Evolutionary conservation across 2,329 filamentous ascomycete species (phyloP), one percentile per base, ranked within the genome.

Genomic region (Boeremia lycopersici): DNA sequence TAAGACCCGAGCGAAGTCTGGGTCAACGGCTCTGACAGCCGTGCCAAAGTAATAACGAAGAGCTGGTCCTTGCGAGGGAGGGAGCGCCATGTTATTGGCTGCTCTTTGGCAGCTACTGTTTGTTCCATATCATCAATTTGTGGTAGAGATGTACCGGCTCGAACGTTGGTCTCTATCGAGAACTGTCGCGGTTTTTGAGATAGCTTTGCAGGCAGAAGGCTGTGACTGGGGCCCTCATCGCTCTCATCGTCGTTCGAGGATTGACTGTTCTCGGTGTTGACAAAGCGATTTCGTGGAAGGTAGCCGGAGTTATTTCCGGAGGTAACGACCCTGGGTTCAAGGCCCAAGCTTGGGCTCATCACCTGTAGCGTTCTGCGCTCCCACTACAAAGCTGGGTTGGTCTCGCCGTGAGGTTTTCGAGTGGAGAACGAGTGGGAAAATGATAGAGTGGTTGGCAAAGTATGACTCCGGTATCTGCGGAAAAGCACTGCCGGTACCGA

Each of bases 11-110:
- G 64, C 1, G 72, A 74, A 0, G 89, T 92, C 69, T 95, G 89
- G 0, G 90, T 89, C 31, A 96, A 78, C 3, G 91, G 91, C 70
- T 96, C 92, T 10, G 89, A 91, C 19, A 96, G 78, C 26, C 92
- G 86, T 8, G 91, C 88, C 39, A 96, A 77, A 0, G 89, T 91
- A 44, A 96, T 81, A 53, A 96, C 87, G 28, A 88, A 77, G 17
- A 96, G 82, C 74, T 96, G 91, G 40, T 85, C 81, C 74, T 92
- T 96, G 53, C 84, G 82, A 0, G 92, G 92, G 1, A 96, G 78
- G 11, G 89, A 86, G 35, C 78, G 78, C 90, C 90, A 95, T 56
- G 86, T 83, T 19, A 89, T 83, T 0, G 81, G 78, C 28, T 79
- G 76, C 40, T 79, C 74, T 55, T 78, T 76, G 6, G 56, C 49